A percentile compares a stretch with the other conserved stretches of the same genome.
Conservation (phyloP, 345 rosid genomes). For the Aegle marmelos region DNA sequence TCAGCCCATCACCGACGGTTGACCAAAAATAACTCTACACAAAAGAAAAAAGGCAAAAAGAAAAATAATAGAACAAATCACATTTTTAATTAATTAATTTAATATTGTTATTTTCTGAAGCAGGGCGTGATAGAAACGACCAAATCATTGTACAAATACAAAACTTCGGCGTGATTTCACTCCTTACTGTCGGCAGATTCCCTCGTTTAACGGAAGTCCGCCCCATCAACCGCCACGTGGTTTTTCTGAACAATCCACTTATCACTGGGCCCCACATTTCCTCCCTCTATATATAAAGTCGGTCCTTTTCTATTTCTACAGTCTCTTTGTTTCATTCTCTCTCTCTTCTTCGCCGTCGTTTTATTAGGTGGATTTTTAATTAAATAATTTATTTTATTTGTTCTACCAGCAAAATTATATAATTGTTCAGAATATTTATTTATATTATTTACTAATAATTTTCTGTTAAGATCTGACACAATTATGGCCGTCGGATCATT, state of each 20-base stretch:
- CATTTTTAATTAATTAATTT: background rate
- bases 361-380: conserved; percentile 31
- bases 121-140: background rate
- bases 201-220: background rate
- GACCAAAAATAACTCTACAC: background rate
- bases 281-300: background rate
- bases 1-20: background rate
- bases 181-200: conserved; percentile 13
- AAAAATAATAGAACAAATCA: background rate
- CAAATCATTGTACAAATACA: background rate
- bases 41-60: background rate
- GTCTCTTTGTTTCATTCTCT: too few species aligned
- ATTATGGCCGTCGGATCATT: conserved; percentile 52
- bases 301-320: background rate
- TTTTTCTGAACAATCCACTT: background rate
- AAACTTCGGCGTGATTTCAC: background rate
- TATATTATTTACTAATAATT: background rate
- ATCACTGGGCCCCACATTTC: conserved; percentile 19
- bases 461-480: conserved; percentile 9
- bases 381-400: background rate
- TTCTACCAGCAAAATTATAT: background rate
- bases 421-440: background rate
- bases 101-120: too few species aligned
- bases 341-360: background rate
- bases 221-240: conserved; percentile 14